Conservation (phyloP, 495 filamentous ascomycete genomes). For the Letharia columbiana region DNA sequence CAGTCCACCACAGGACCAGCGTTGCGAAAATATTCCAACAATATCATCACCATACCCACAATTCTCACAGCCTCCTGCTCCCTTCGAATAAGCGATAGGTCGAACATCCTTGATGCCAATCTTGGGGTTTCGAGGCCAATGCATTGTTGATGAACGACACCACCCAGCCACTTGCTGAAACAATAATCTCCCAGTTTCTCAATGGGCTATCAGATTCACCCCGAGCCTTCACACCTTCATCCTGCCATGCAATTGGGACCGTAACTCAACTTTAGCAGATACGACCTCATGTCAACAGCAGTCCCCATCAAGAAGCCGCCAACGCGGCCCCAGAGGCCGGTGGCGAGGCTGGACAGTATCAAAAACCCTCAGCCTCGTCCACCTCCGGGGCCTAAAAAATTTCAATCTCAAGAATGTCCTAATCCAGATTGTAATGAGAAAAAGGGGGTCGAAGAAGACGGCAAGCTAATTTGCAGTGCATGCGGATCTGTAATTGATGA, state of each 20-base stretch:
- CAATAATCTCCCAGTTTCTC: not conserved
- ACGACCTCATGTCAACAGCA: conserved; percentile 4
- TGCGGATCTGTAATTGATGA: conserved; percentile 79
- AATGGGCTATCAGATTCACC: not conserved
- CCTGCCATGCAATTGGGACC: not conserved
- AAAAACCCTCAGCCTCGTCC: conserved; percentile 24
- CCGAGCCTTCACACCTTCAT: not conserved
- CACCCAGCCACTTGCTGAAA: not conserved
- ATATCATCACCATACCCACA: not conserved
- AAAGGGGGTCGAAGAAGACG: conserved; percentile 43
- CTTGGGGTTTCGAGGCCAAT: not conserved
- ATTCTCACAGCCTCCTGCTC: not conserved
- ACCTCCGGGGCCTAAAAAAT: conserved; percentile 5
- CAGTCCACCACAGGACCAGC: not conserved
- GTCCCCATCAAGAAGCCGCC: conserved; percentile 11
- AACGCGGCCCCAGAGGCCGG: conserved; percentile 14
- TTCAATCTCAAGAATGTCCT: conserved; percentile 23
- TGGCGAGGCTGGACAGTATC: conserved; percentile 26
- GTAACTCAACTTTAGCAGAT: not conserved
- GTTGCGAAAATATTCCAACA: not conserved
- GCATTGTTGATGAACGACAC: not conserved
- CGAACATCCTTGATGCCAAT: conserved; percentile 1
- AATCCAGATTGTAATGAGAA: conserved; percentile 43
- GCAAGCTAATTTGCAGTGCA: conserved; percentile 57
- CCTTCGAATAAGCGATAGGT: not conserved